Conservation (phyloP, 352 stramenopile genomes). For the Thalassiosira exigua region DNA sequence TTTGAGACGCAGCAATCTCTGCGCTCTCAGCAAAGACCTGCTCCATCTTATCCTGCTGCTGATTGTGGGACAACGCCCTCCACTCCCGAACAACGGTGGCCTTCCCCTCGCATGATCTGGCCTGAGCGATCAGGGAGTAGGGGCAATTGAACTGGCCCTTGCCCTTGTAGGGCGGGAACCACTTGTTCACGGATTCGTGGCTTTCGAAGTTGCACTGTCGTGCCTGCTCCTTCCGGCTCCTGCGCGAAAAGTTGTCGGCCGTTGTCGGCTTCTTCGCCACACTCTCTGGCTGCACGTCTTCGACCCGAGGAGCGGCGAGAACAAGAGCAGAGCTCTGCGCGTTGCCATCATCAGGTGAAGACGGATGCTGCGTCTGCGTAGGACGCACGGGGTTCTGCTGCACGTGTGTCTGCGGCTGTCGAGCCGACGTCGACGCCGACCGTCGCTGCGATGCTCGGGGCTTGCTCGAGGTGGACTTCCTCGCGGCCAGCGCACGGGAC, state of each 20-base stretch:
- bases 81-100: conserved; percentile 10
- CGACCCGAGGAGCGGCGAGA: too few relatives aligned
- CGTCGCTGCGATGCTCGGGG: too few relatives aligned
- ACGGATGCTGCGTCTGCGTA: too few relatives aligned
- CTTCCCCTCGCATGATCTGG: conserved; percentile 4
- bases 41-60: conserved; percentile 9
- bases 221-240: neutral
- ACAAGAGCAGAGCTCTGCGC: too few relatives aligned
- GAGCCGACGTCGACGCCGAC: too few relatives aligned
- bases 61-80: conserved; percentile 1
- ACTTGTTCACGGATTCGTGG: conserved; percentile 14
- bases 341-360: too few relatives aligned
- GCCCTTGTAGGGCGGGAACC: conserved; percentile 2
- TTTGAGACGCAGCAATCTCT: neutral
- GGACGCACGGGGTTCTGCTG: too few relatives aligned
- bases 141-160: conserved; percentile 26
- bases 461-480: too few relatives aligned
- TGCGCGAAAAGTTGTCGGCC: neutral
- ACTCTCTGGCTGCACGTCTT: too few relatives aligned
- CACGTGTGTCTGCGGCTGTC: too few relatives aligned
- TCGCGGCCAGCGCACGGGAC: too few relatives aligned
- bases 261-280: too few relatives aligned
- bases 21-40: neutral
- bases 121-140: conserved; percentile 1
- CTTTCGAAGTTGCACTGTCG: conserved; percentile 16